Evolutionary conservation across 345 rosid genomes (phyloP).

Genomic region (Noccaea bulbosa): DNA sequence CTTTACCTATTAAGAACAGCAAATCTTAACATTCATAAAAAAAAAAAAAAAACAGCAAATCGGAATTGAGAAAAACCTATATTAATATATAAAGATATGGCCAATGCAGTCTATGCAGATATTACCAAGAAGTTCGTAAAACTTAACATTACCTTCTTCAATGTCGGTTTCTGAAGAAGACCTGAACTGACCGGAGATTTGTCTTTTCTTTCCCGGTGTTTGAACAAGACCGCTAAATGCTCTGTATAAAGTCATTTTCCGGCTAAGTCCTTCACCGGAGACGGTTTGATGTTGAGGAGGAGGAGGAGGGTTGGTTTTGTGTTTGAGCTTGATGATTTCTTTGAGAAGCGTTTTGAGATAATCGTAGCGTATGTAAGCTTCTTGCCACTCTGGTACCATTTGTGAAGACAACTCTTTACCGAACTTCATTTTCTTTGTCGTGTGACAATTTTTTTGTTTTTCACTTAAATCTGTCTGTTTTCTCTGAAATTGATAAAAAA

Average conservation of each 20-base stretch:
- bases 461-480: constrained; percentile 2
- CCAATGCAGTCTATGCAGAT: too few species aligned
- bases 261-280: constrained; percentile 41
- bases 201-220: constrained; percentile 32
- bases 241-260: constrained; percentile 54
- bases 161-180: constrained; percentile 27
- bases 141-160: constrained; percentile 41
- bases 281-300: constrained; percentile 16
- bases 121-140: not conserved
- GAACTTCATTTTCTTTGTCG: constrained; percentile 56
- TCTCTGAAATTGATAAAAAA: not conserved
- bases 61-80: not conserved
- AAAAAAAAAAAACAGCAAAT: too few species aligned
- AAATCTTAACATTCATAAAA: too few species aligned
- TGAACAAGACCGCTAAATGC: constrained; percentile 62
- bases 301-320: constrained; percentile 39
- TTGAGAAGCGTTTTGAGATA: constrained; percentile 63
- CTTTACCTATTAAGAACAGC: not conserved
- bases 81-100: not conserved
- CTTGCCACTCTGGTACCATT: constrained; percentile 84
- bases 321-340: constrained; percentile 53
- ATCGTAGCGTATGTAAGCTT: constrained; percentile 62
- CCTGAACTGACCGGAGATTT: constrained; percentile 12
- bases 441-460: too few species aligned
- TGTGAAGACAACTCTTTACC: constrained; percentile 72